These are phyloP conservation scores for Glonium stellatum DNA, from an alignment of 495 filamentous ascomycete species.

Conservation along the genomic window DNA sequence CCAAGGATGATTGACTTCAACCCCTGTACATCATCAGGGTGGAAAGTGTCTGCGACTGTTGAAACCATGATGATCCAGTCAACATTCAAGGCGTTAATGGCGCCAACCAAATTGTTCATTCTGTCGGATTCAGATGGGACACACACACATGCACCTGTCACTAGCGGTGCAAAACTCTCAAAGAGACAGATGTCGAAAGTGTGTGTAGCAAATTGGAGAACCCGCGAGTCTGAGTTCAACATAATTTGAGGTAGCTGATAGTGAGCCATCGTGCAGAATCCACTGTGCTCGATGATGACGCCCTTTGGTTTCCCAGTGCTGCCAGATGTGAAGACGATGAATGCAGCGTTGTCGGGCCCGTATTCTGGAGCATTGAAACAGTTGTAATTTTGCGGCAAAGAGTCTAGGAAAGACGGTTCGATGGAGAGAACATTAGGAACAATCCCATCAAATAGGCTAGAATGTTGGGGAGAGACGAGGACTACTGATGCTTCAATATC, in stretches of 20 bases:
- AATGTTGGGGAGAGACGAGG: conserved; percentile 38
- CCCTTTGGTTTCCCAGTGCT: conserved; percentile 35
- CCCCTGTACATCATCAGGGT: conserved; percentile 36
- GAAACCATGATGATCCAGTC: conserved; percentile 40
- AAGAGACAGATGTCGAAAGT: conserved; percentile 38
- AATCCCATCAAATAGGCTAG: conserved; percentile 36
- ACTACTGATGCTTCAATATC: conserved; percentile 39
- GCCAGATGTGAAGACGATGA: conserved; percentile 49
- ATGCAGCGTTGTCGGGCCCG: conserved; percentile 35
- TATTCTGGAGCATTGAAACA: conserved; percentile 10
- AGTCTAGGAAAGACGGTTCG: conserved; percentile 1
- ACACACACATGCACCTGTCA: conserved; percentile 35
- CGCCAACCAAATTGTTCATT: conserved; percentile 42
- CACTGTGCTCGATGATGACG: conserved; percentile 32
- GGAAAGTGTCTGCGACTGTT: conserved; percentile 37
- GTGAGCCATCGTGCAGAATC: conserved; percentile 16
- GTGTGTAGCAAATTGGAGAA: conserved; percentile 40
- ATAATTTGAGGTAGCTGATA: neutral
- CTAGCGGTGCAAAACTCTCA: conserved; percentile 36
- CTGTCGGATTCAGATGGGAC: conserved; percentile 38
- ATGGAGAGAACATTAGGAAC: conserved; percentile 29
- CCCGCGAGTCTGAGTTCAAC: conserved; percentile 27
- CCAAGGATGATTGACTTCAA: conserved; percentile 37
- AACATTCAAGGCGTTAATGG: conserved; percentile 40
- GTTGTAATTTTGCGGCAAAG: neutral